A percentile compares a stretch with the other conserved stretches of the same genome.
Evolutionary conservation across 208 protist species (phyloP).

Genomic region (Leishmania martiniquensis): DNA sequence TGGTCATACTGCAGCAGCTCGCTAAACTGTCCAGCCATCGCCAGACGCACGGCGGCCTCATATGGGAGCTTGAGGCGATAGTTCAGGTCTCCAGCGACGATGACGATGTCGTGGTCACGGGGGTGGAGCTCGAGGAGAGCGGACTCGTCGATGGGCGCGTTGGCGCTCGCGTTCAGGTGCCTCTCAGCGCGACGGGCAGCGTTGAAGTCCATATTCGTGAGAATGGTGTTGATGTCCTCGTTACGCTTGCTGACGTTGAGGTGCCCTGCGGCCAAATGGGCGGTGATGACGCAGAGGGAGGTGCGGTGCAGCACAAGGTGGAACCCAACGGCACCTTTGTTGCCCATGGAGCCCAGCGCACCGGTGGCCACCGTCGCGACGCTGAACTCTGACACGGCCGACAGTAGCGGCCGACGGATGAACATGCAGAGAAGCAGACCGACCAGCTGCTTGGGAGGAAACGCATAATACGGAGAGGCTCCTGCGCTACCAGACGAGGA

Average conservation of each 20-base stretch:
- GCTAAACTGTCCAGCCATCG: conserved; percentile 26
- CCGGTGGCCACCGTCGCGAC: conserved; percentile 82
- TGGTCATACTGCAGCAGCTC: conserved; percentile 85
- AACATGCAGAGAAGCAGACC: conserved; percentile 86
- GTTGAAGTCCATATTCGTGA: conserved; percentile 89
- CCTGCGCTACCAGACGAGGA: background rate
- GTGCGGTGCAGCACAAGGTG: conserved; percentile 79
- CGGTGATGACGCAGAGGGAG: conserved; percentile 87
- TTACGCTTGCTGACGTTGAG: conserved; percentile 88
- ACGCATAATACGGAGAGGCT: conserved; percentile 61
- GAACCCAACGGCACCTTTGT: conserved; percentile 93
- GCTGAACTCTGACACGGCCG: conserved; percentile 52
- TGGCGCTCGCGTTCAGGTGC: conserved; percentile 32
- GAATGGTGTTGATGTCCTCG: conserved; percentile 90
- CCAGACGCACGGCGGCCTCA: conserved; percentile 63
- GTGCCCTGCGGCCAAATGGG: conserved; percentile 94
- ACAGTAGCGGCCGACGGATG: conserved; percentile 66
- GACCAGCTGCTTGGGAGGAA: conserved; percentile 86
- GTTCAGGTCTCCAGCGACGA: conserved; percentile 95
- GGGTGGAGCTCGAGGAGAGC: conserved; percentile 61
- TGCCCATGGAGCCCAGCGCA: conserved; percentile 85
- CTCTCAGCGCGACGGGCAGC: conserved; percentile 43
- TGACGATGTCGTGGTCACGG: conserved; percentile 83
- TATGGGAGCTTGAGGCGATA: conserved; percentile 88
- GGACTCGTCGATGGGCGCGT: conserved; percentile 10